These are phyloP conservation scores for Cardamine resedifolia DNA, from an alignment of 345 rosid species.

Conservation along the genomic window DNA sequence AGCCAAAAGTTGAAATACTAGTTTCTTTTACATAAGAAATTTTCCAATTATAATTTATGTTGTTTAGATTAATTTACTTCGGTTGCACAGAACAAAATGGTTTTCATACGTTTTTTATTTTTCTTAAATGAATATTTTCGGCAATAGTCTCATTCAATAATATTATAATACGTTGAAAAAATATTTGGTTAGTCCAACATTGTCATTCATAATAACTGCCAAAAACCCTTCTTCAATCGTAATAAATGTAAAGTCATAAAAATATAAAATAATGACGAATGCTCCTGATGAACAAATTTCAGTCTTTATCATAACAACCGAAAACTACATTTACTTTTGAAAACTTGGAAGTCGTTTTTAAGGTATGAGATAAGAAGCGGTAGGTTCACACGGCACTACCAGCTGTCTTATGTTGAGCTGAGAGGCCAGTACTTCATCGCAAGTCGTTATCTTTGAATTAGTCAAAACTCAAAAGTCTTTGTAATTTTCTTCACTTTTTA, in stretches of 20 bases:
- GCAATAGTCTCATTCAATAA: not conserved
- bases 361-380: not conserved
- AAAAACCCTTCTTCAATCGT: not conserved
- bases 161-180: not conserved
- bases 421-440: slow-evolving; percentile 11
- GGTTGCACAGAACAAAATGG: not conserved
- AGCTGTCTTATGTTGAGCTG: not conserved
- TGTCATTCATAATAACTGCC: not conserved
- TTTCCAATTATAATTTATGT: not conserved
- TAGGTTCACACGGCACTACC: slow-evolving; percentile 23
- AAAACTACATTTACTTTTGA: not conserved
- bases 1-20: not conserved
- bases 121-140: not conserved
- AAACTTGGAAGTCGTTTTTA: not conserved
- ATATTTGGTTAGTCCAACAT: not conserved
- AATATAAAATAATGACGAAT: not conserved
- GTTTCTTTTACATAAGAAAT: not conserved
- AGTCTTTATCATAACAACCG: slow-evolving; percentile 18
- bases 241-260: not conserved
- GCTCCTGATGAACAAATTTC: slow-evolving; percentile 6
- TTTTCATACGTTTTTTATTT: not conserved
- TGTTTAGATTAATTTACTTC: not conserved
- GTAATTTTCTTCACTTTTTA: not conserved
- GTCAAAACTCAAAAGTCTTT: slow-evolving; percentile 38
- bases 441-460: slow-evolving; percentile 28